Evolutionary conservation across 805 yeast species (phyloP), one percentile per base, ranked within the genome.

Genomic region (Hemisphaericaspora nanyangensis): DNA sequence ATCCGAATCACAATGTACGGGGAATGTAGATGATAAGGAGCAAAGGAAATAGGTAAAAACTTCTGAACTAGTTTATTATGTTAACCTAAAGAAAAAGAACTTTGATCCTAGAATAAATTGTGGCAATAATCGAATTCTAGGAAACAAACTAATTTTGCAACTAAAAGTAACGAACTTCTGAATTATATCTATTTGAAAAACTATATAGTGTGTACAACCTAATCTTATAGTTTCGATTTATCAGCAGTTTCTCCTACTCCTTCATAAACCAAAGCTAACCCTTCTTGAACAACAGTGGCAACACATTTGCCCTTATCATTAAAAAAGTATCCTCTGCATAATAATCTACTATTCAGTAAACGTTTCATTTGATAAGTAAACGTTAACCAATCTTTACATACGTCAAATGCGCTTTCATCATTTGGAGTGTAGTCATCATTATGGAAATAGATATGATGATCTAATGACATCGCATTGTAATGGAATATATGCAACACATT

Each of bases 381-480:
- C 7, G 61, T 50, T 26, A 65, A 49, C 71, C 72, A 68, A 24
- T 64, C 67, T 31, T 50, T 51, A 25, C 59, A 56, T 5, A 63
- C 46, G 36, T 68, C 65, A 32, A 63, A 55, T 6, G 46, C 40
- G 29, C 38, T 26, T 2, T 36, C 49, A 29, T 50, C 38, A 13
- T 26, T 16, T 17, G 50, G 54, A 2, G 40, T 37, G 19, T 48
- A 49, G 25, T 60, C 56, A 31, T 51, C 56, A 26, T 50, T 46
- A 36, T 68, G 74, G 46, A 68, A 68, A 43, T 68, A 68, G 13
- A 68, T 54, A 45, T 68, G 72, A 50, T 68, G 74, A 47, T 68
- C 73, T 20, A 68, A 48, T 5, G 71, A 64, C 73, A 68, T 68
- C 18, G 73, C 74, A 39, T 61, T 63, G 50, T 68, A 68, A 45